A percentile compares a stretch with the other conserved stretches of the same genome.
Evolutionary conservation across 257 asterid genomes (phyloP).

Genomic region (Sherardia arvensis): DNA sequence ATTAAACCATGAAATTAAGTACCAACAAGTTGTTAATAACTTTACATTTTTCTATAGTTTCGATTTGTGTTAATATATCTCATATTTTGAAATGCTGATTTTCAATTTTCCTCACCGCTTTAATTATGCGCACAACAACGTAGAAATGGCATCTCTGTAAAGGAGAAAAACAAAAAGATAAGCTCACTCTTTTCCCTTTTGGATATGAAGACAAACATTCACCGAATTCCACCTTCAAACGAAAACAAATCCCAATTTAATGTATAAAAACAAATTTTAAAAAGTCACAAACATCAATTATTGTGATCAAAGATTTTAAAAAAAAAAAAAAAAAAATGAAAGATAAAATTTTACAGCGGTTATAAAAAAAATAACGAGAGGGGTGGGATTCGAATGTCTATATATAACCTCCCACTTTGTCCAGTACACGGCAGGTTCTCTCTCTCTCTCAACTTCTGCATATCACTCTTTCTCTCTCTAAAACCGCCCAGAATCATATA

Average conservation of each 20-base stretch:
- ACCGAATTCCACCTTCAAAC: not conserved
- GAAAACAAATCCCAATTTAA: not conserved
- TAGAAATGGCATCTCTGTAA: too few relatives aligned
- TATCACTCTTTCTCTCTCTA: not conserved
- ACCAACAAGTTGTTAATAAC: too few relatives aligned
- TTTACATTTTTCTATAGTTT: too few relatives aligned
- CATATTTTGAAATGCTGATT: not conserved
- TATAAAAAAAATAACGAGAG: not conserved
- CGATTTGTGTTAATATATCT: too few relatives aligned
- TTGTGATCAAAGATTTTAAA: too few relatives aligned
- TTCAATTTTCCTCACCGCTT: too few relatives aligned
- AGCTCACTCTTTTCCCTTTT: not conserved
- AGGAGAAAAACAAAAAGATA: not conserved
- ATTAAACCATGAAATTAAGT: too few relatives aligned
- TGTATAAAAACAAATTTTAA: too few relatives aligned
- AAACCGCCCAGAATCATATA: not conserved
- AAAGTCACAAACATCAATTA: too few relatives aligned
- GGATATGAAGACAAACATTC: not conserved
- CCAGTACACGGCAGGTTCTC: constrained; percentile 4
- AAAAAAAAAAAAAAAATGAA: too few relatives aligned
- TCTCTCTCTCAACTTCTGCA: constrained; percentile 1
- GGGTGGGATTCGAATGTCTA: constrained; percentile 1
- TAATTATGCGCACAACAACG: too few relatives aligned
- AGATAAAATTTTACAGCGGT: not conserved
- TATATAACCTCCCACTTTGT: not conserved